phyloP scores from a whole-genome alignment of 164 flowering plant species.

The Houttuynia cordata region DNA sequence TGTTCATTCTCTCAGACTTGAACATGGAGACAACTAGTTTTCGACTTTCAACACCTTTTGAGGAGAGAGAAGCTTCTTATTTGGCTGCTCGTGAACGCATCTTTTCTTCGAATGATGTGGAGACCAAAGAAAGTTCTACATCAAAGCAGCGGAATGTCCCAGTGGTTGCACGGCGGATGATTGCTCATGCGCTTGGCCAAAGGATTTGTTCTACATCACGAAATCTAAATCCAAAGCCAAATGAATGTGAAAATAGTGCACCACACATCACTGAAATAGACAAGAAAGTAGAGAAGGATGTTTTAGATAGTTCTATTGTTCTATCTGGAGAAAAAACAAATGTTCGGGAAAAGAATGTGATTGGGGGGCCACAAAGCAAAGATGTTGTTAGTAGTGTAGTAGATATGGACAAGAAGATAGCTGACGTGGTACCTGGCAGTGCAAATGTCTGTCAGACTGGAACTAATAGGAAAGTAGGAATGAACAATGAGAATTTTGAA shows the following conservation, averaged over 20 bases:
- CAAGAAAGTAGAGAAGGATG: background rate
- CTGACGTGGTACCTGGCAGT: background rate
- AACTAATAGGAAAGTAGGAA: constrained; percentile 10
- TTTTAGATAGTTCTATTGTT: background rate
- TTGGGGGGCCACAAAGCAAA: background rate
- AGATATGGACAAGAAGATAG: background rate
- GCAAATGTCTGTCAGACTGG: constrained; percentile 9
- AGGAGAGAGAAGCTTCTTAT: constrained; percentile 80
- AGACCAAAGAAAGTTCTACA: constrained; percentile 21
- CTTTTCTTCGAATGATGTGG: constrained; percentile 37
- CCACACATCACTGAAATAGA: background rate
- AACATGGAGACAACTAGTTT: constrained; percentile 13
- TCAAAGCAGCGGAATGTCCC: constrained; percentile 61
- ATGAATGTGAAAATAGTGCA: constrained; percentile 1
- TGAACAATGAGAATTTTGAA: constrained; percentile 20
- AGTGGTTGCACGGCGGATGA: constrained; percentile 90
- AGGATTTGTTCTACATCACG: constrained; percentile 18
- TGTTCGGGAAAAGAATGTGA: background rate
- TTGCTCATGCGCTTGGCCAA: constrained; percentile 84
- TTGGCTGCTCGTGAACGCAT: constrained; percentile 79
- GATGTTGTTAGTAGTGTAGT: background rate
- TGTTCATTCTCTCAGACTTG: constrained; percentile 23
- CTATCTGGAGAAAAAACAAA: background rate
- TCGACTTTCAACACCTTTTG: constrained; percentile 24
- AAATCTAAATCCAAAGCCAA: constrained; percentile 3